Conservation (phyloP, 225 moss, liverwort and hornwort genomes). For the Rhytidiadelphus loreus region DNA sequence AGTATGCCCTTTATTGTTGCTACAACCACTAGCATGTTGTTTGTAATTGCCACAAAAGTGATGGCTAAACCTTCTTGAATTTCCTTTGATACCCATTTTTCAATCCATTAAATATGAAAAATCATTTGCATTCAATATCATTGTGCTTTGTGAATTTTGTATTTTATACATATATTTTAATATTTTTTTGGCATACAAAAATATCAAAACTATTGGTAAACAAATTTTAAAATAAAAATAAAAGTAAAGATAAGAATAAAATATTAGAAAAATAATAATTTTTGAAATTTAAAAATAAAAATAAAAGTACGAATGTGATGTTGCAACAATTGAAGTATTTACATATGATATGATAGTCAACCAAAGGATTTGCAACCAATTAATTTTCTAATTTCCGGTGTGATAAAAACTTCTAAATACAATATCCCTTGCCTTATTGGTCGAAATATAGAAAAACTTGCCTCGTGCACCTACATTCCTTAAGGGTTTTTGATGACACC, state of each 20-base stretch:
- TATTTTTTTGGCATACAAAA: neutral
- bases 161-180: too few relatives aligned
- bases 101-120: neutral
- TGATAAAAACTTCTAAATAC: neutral
- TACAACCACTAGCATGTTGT: neutral
- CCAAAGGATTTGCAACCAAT: fast-evolving
- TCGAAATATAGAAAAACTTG: neutral
- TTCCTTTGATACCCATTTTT: too few relatives aligned
- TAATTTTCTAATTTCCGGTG: neutral
- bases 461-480: fast-evolving
- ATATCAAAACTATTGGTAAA: neutral
- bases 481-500: too few relatives aligned
- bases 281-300: neutral
- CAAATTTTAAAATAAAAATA: too few relatives aligned
- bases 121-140: neutral
- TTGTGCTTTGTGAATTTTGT: neutral
- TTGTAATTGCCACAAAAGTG: neutral
- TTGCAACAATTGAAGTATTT: fast-evolving
- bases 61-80: neutral
- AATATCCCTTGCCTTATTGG: fast-evolving
- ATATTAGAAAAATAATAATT: fast-evolving
- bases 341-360: neutral
- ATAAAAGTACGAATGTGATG: neutral
- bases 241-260: too few relatives aligned
- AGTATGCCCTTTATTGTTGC: neutral